Conservation (phyloP, 495 filamentous ascomycete species). For the Penicillium psychrofluorescens region DNA sequence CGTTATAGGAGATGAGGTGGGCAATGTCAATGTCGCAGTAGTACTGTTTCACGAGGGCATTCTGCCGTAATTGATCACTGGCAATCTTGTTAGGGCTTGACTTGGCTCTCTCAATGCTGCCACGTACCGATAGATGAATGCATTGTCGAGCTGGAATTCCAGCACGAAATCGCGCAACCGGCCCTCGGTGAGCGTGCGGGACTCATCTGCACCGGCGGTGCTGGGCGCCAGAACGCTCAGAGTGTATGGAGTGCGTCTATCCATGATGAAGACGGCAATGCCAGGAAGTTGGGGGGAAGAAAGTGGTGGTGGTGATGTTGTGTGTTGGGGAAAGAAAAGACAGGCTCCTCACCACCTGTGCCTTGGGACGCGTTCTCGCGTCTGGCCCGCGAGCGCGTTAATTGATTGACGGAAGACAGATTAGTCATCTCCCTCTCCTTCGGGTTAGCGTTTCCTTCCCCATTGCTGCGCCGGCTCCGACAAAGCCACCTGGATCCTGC, state of each 20-base stretch:
- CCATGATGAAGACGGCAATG: slow-evolving; percentile 51
- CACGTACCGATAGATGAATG: slow-evolving; percentile 83
- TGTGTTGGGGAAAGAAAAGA: slow-evolving; percentile 8
- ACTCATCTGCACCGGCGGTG: slow-evolving; percentile 55
- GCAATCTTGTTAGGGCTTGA: not conserved
- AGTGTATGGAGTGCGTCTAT: slow-evolving; percentile 79
- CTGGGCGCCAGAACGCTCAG: slow-evolving; percentile 69
- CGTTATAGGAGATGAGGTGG: slow-evolving; percentile 93
- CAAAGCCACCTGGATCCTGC: slow-evolving; percentile 12
- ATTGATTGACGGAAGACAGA: slow-evolving; percentile 3
- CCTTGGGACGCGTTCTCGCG: too few species aligned
- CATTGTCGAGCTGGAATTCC: slow-evolving; percentile 91
- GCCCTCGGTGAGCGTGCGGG: slow-evolving; percentile 46
- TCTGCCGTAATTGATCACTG: slow-evolving; percentile 93
- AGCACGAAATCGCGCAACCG: slow-evolving; percentile 73
- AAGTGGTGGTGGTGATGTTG: slow-evolving; percentile 23
- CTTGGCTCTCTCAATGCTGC: slow-evolving; percentile 4
- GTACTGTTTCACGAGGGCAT: slow-evolving; percentile 90
- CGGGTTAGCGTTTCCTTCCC: slow-evolving; percentile 5
- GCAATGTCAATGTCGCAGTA: slow-evolving; percentile 96
- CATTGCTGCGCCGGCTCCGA: not conserved
- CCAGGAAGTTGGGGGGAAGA: slow-evolving; percentile 11
- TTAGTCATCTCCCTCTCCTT: not conserved
- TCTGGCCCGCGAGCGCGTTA: too few species aligned
- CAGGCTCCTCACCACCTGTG: too few species aligned